Percentiles rank a stretch among this genome's conserved stretches.
Conservation (phyloP, 116 monocot species). For the Dioscorea cayenensis region DNA sequence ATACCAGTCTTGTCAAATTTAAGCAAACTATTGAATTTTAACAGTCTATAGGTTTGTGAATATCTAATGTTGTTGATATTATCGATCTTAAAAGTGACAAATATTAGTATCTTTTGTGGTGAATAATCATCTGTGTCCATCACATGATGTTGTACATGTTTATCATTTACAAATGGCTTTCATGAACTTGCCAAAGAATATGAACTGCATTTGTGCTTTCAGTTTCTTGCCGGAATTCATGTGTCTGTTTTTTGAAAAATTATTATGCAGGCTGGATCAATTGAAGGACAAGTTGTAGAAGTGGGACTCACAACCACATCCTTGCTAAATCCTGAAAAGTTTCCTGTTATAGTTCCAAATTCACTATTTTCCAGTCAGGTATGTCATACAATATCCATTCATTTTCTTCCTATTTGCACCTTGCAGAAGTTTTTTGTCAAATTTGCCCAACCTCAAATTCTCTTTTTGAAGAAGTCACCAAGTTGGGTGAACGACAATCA, state of each 20-base stretch:
- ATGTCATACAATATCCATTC: background rate
- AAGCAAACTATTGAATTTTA: too few species aligned
- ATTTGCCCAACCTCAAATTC: background rate
- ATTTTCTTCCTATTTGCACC: background rate
- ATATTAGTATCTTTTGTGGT: background rate
- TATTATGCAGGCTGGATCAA: slow-evolving; percentile 63
- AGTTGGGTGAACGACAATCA: background rate
- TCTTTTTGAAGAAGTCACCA: too few species aligned
- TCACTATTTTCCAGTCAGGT: slow-evolving; percentile 94
- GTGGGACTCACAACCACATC: slow-evolving; percentile 80
- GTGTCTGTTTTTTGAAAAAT: background rate
- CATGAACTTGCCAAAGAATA: background rate
- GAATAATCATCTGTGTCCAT: too few species aligned
- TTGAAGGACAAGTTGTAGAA: slow-evolving; percentile 85
- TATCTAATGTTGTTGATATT: too few species aligned
- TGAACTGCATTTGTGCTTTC: background rate
- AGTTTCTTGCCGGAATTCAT: background rate
- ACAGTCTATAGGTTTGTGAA: too few species aligned
- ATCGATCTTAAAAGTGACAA: background rate
- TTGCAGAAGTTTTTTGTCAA: background rate
- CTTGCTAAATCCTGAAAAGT: slow-evolving; percentile 75
- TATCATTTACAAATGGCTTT: background rate
- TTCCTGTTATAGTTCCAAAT: slow-evolving; percentile 88
- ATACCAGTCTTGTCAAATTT: too few species aligned
- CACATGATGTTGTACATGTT: background rate